phyloP scores from a whole-genome alignment of 257 asterid species.

The Lycium barbarum region DNA sequence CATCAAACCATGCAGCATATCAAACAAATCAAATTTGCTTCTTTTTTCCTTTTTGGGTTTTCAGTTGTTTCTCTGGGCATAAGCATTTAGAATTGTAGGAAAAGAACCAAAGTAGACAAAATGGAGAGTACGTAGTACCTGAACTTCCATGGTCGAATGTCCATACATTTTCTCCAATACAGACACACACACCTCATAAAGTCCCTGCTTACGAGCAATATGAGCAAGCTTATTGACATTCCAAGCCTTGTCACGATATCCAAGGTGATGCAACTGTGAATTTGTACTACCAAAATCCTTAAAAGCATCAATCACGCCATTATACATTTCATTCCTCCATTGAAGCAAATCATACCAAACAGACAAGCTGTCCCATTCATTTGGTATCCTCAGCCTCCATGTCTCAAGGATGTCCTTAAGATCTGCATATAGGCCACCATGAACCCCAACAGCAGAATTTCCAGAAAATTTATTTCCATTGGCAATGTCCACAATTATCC shows the following conservation, averaged over 20 bases:
- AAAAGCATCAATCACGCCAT: constrained; percentile 92
- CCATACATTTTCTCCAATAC: constrained; percentile 98
- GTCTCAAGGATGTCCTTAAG: constrained; percentile 99
- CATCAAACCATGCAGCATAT: background rate
- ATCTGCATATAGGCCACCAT: constrained; percentile 87
- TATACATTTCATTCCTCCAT: constrained; percentile 99
- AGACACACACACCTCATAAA: constrained; percentile 90
- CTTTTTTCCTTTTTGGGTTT: background rate
- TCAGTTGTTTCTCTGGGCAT: background rate
- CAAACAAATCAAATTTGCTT: background rate
- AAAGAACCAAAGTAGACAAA: constrained; percentile 28
- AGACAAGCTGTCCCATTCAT: constrained; percentile 99
- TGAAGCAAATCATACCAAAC: constrained; percentile 98
- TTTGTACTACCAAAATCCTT: constrained; percentile 85
- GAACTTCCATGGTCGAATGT: constrained; percentile 99
- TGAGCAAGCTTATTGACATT: constrained; percentile 98
- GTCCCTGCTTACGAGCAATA: constrained; percentile 92
- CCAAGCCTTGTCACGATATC: constrained; percentile 99
- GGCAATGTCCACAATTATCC: constrained; percentile 88
- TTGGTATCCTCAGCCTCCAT: constrained; percentile 97
- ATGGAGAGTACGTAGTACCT: constrained; percentile 52
- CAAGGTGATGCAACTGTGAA: constrained; percentile 92
- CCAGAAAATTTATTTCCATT: constrained; percentile 88
- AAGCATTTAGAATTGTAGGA: background rate
- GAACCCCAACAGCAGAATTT: constrained; percentile 80